These are phyloP conservation scores for Suhomyces kunorum DNA, from an alignment of 1,139 yeast genomes.

Conservation along the genomic window DNA sequence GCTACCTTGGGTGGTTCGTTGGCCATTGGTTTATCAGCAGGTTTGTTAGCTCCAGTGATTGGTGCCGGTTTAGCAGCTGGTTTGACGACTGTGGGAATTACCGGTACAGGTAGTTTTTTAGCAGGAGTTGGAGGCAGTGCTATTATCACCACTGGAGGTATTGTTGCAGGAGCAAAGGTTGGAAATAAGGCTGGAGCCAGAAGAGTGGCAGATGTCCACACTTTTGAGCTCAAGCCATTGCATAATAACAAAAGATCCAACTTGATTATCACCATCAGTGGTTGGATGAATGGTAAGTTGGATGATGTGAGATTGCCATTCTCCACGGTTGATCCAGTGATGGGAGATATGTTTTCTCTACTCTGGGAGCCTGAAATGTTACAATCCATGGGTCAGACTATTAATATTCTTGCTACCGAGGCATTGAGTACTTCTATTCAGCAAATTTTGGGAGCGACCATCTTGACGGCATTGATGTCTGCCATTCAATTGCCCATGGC, in stretches of 20 bases:
- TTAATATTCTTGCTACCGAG: constrained; percentile 89
- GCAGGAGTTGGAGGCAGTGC: constrained; percentile 99
- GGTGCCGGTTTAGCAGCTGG: constrained; percentile 99
- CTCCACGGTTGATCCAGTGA: constrained; percentile 93
- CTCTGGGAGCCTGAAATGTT: constrained; percentile 99
- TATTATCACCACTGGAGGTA: constrained; percentile 88
- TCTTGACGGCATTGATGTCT: constrained; percentile 91
- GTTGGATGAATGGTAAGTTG: constrained; percentile 95
- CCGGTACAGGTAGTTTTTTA: constrained; percentile 86
- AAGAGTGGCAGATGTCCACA: constrained; percentile 88
- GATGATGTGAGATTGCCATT: constrained; percentile 98
- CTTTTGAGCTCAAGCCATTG: constrained; percentile 90
- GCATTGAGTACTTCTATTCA: constrained; percentile 91
- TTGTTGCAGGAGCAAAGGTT: constrained; percentile 85
- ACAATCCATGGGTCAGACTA: constrained; percentile 94
- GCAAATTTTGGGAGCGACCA: constrained; percentile 91
- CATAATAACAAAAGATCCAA: constrained; percentile 90
- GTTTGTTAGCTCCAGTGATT: constrained; percentile 93
- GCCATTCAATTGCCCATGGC: constrained; percentile 94
- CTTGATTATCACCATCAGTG: constrained; percentile 86
- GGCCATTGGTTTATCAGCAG: constrained; percentile 93
- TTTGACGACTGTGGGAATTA: constrained; percentile 86
- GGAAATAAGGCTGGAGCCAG: constrained; percentile 84
- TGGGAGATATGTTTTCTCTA: constrained; percentile 92
- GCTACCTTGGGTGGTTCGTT: constrained; percentile 98